Base-by-base conservation (phyloP, 805 yeast genomes). In the Lipomyces spencermartinsiae region DNA sequence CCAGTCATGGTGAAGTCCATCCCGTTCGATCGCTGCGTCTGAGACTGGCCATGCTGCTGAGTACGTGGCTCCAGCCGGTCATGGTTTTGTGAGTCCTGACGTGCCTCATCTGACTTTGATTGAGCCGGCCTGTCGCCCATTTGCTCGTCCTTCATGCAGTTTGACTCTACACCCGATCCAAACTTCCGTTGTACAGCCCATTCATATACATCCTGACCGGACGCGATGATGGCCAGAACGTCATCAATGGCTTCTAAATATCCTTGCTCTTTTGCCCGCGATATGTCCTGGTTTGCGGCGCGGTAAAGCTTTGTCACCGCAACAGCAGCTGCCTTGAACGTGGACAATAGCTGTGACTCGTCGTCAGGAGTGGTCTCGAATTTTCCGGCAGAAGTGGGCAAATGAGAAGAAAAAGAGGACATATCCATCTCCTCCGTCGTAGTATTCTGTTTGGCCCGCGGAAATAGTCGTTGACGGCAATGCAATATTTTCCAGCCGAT, bases 301-400 rank as follows among this genome's bases (percentile, higher is more conserved):
- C 91, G 78, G 72, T 89, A 90, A 35, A 89, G 79, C 14, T 88
- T 84, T 16, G 93, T 89, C 34, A 89, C 90, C 6, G 90, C 84
- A 64, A 88, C 84, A 34, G 93, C 93, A 6, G 93, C 93, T 64
- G 82, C 83, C 76, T 87, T 88, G 78, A 89, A 89, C 74, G 88
- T 89, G n/a, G 80, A 78, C 0, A 87, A 83, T 35, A 89, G 80
- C 58, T 89, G 89, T 56, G 78, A 79, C 67, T 83, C 85, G 58
- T 88, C 78, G 35, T 78, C 66, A 14, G 33, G 60, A 29, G 35
- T 61, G 37, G 59, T 14, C 59, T 39, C 31, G 22, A 86, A 78
- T 8, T 81, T 81, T 46, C 84, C 84, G 55, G 80, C 81, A 0
- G 88, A 81, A 1, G 85, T 80, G 0, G 91, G 92, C 25, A 88